Conservation (phyloP, 768 basidiomycete genomes). For the Amylocystis lapponica region DNA sequence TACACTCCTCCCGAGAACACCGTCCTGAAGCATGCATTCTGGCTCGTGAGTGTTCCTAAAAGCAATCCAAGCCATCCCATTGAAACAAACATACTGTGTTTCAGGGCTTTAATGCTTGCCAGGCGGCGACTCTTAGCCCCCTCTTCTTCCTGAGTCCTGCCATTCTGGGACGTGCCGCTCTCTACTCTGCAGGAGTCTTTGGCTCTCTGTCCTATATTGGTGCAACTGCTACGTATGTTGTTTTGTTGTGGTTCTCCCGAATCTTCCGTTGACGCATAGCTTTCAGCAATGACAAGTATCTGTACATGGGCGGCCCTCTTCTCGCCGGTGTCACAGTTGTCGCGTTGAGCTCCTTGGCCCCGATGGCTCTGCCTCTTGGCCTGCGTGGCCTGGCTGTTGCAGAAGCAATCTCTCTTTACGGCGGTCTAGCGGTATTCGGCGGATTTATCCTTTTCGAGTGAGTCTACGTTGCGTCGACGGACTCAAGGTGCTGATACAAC, state of each 20-base stretch:
- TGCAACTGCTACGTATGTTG: conserved; percentile 69
- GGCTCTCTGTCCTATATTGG: conserved; percentile 84
- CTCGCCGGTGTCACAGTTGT: conserved; percentile 88
- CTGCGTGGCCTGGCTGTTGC: conserved; percentile 69
- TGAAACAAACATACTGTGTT: not conserved
- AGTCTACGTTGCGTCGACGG: conserved; percentile 17
- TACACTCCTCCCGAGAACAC: conserved; percentile 75
- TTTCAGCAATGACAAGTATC: conserved; percentile 66
- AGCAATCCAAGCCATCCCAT: too few species aligned
- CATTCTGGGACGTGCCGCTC: conserved; percentile 77
- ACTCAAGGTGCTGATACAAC: conserved; percentile 4
- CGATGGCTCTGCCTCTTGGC: conserved; percentile 83
- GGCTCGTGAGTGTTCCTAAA: conserved; percentile 48
- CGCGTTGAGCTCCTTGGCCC: conserved; percentile 80
- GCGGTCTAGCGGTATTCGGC: conserved; percentile 82
- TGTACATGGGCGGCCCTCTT: conserved; percentile 83
- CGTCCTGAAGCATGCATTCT: conserved; percentile 73
- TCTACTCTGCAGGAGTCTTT: conserved; percentile 86
- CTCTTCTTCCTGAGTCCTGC: conserved; percentile 87
- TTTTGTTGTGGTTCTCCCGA: not conserved
- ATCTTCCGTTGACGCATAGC: conserved; percentile 20
- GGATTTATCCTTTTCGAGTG: conserved; percentile 87
- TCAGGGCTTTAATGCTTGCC: conserved; percentile 80
- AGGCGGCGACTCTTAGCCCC: conserved; percentile 82
- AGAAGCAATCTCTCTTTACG: conserved; percentile 79